Percentiles rank a stretch among this genome's conserved stretches.
phyloP scores from a whole-genome alignment of 73 alveolate genomes.

The Paramecium caudatum region DNA sequence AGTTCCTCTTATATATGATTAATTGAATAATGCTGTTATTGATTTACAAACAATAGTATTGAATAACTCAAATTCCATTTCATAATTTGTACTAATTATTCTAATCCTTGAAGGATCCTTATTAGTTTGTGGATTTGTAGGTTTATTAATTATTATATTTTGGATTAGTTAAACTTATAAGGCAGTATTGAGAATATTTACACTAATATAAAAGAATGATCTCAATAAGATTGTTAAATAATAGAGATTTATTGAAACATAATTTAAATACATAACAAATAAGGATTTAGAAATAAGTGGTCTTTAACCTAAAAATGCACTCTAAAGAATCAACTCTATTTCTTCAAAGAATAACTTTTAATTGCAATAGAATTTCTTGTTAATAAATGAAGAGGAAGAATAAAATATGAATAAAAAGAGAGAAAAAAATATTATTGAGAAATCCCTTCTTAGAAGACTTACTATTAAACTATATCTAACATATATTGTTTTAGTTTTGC shows the following conservation, averaged over 20 bases:
- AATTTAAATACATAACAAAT: conserved; percentile 10
- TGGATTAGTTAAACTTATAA: conserved; percentile 66
- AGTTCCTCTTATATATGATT: conserved; percentile 22
- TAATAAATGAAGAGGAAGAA: conserved; percentile 44
- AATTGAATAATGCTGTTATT: conserved; percentile 28
- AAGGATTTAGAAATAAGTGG: conserved; percentile 63
- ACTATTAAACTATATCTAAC: conserved; percentile 34
- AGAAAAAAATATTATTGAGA: conserved; percentile 47
- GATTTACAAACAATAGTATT: not conserved
- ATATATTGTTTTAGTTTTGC: not conserved
- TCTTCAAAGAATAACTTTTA: conserved; percentile 34
- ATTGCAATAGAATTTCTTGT: conserved; percentile 11
- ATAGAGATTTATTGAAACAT: conserved; percentile 6
- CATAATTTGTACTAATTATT: conserved; percentile 13
- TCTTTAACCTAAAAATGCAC: not conserved
- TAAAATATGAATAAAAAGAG: conserved; percentile 54
- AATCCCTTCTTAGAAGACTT: not conserved
- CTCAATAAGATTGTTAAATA: conserved; percentile 24
- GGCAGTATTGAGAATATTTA: conserved; percentile 47
- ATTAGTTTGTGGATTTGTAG: conserved; percentile 37
- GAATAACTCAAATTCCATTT: not conserved
- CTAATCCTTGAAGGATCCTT: conserved; percentile 10
- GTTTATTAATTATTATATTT: conserved; percentile 34
- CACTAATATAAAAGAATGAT: conserved; percentile 45
- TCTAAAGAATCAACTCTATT: conserved; percentile 26